Evolutionary conservation across 2,329 filamentous ascomycete genomes (phyloP).

Genomic region (Microcera coccophila): DNA sequence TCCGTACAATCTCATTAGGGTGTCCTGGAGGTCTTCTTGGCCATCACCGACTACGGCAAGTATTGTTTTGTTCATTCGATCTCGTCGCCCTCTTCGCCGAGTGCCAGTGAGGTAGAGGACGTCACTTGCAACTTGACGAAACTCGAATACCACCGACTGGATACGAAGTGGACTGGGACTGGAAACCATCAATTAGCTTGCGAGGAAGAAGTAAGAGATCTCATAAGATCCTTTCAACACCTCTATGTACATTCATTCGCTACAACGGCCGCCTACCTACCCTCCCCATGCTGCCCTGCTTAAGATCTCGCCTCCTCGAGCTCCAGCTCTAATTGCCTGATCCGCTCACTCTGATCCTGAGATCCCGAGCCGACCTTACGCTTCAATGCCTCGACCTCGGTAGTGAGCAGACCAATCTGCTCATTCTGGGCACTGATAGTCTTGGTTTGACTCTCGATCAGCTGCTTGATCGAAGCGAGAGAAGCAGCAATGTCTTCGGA

Average conservation of each 20-base stretch:
- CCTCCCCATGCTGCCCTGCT: not conserved
- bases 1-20: no score
- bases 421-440: constrained; percentile 74
- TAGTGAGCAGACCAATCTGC: constrained; percentile 65
- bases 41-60: no score
- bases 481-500: constrained; percentile 54
- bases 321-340: constrained; percentile 64
- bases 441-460: constrained; percentile 73
- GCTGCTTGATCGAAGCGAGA: constrained; percentile 70
- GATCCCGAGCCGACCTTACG: constrained; percentile 58
- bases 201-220: no score
- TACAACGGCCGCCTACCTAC: not conserved
- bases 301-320: constrained; percentile 61
- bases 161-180: no score
- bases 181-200: no score
- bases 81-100: no score
- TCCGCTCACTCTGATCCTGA: constrained; percentile 63
- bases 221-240: not conserved
- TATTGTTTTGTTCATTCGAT: no score
- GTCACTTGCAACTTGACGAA: no score
- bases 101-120: no score
- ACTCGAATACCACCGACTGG: no score
- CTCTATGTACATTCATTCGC: not conserved
- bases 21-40: no score
- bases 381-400: constrained; percentile 78